Evolutionary conservation across 768 basidiomycete genomes (phyloP).

Genomic region (Leucosporidium scottii): DNA sequence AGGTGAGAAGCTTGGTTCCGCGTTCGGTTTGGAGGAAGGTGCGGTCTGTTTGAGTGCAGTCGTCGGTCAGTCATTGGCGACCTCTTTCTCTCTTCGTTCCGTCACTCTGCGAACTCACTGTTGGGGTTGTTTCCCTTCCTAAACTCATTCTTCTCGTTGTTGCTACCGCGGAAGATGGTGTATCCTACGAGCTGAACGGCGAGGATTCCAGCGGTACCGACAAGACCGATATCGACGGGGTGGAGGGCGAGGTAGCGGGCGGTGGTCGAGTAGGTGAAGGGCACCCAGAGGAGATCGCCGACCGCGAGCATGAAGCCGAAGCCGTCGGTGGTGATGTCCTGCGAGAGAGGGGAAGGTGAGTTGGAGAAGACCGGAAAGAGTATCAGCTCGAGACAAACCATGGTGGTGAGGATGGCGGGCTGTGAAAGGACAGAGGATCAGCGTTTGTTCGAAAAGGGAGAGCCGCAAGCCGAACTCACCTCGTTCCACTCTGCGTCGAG

Average conservation of each 20-base stretch:
- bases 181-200: conserved; percentile 65
- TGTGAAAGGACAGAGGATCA: conserved; percentile 39
- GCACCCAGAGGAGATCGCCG: conserved; percentile 88
- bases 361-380: background rate
- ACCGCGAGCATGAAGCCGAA: conserved; percentile 97
- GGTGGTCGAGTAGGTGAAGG: conserved; percentile 87
- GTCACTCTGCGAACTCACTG: conserved; percentile 53
- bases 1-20: conserved; percentile 83
- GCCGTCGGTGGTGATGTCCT: conserved; percentile 89
- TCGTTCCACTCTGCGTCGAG: conserved; percentile 83
- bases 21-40: conserved; percentile 69
- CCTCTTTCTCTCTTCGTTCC: too few species aligned
- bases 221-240: conserved; percentile 65
- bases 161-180: conserved; percentile 81
- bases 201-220: conserved; percentile 55
- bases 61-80: too few species aligned
- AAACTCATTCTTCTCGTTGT: conserved; percentile 93
- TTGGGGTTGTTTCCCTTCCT: conserved; percentile 89
- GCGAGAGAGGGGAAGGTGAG: background rate
- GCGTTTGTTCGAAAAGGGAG: background rate
- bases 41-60: conserved; percentile 52
- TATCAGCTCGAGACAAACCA: conserved; percentile 44
- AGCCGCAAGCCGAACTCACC: conserved; percentile 46
- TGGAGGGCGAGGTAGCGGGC: conserved; percentile 90
- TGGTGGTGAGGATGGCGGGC: conserved; percentile 84